Conservation (phyloP, 371 early-diverging fungal species). For the Coemansia sp. region DNA sequence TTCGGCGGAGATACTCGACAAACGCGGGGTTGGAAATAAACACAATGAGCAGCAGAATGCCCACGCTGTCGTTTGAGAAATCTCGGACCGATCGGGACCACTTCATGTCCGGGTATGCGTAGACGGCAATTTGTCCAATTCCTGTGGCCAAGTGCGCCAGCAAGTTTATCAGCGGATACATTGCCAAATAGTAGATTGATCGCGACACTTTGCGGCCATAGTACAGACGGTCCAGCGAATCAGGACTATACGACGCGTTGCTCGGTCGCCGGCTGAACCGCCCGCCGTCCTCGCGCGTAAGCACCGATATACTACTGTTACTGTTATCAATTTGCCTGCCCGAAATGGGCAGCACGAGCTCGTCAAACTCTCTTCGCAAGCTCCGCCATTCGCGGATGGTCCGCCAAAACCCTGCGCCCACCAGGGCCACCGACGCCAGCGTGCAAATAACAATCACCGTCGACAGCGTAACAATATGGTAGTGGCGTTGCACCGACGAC, state of each 20-base stretch:
- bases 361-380: conserved; percentile 43
- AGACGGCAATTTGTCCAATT: conserved; percentile 44
- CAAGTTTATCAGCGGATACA: conserved; percentile 48
- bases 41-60: conserved; percentile 42
- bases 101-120: conserved; percentile 40
- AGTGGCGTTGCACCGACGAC: conserved; percentile 40
- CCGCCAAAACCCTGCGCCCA: conserved; percentile 50
- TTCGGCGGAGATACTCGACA: conserved; percentile 38
- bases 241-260: conserved; percentile 26
- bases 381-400: conserved; percentile 50
- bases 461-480: conserved; percentile 46
- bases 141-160: conserved; percentile 46
- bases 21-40: conserved; percentile 50
- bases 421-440: conserved; percentile 44
- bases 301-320: conserved; percentile 36
- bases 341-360: conserved; percentile 42
- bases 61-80: conserved; percentile 51
- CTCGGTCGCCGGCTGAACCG: background rate
- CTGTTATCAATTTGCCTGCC: conserved; percentile 3
- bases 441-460: conserved; percentile 47
- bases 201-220: conserved; percentile 50
- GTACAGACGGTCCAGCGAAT: conserved; percentile 47
- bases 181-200: conserved; percentile 48
- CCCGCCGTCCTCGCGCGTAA: background rate
- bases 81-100: conserved; percentile 48